Percentiles rank a stretch among this genome's conserved stretches.
Evolutionary conservation across 108 stramenopile species (phyloP).

Genomic region (Poteriospumella lacustris): DNA sequence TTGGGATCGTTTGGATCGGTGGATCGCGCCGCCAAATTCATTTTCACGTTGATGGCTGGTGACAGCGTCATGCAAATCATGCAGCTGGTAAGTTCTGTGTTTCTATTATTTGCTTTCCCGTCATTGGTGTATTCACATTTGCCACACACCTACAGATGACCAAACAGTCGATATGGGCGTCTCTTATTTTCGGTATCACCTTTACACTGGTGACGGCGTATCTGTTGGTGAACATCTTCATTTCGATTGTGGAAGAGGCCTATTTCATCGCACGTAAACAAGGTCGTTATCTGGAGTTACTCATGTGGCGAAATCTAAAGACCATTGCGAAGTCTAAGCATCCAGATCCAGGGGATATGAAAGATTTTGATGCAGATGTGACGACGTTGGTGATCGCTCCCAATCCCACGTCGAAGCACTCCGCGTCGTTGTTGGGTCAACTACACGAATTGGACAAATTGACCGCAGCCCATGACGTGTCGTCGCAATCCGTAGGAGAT

Average conservation of each 20-base stretch:
- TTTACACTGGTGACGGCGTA: neutral
- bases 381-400: no score
- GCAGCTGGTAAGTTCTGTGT: neutral
- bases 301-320: no score
- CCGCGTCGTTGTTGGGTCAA: no score
- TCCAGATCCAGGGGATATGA: no score
- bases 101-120: neutral
- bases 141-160: neutral
- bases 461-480: no score
- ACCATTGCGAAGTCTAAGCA: no score
- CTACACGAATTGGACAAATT: no score
- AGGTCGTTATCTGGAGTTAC: no score
- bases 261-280: neutral
- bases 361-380: no score
- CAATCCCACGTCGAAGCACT: no score
- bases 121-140: neutral
- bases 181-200: neutral
- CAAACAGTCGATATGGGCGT: neutral
- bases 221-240: neutral
- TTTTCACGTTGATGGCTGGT: neutral
- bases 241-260: neutral
- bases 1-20: neutral
- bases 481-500: no score
- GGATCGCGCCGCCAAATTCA: neutral
- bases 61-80: neutral